These are phyloP conservation scores for Massarina eburnea DNA, from an alignment of 2,329 filamentous ascomycete species.

Conservation along the genomic window DNA sequence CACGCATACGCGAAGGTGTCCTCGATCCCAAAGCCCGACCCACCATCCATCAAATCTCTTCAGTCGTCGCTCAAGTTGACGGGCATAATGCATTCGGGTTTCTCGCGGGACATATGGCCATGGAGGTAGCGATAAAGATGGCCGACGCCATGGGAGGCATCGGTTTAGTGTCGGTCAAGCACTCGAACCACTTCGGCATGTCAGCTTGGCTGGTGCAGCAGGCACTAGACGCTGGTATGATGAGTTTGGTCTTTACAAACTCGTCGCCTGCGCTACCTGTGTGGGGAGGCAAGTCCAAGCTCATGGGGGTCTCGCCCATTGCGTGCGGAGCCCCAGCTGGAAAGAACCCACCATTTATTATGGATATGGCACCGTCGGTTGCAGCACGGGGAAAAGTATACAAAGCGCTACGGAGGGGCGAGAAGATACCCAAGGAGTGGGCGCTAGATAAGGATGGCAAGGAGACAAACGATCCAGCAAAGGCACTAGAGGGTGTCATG, in stretches of 20 bases:
- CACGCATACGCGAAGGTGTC: slow-evolving; percentile 69
- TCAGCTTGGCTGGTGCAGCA: slow-evolving; percentile 77
- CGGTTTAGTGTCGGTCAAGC: slow-evolving; percentile 73
- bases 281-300: slow-evolving; percentile 67
- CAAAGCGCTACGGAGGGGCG: slow-evolving; percentile 66
- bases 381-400: slow-evolving; percentile 73
- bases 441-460: slow-evolving; percentile 71
- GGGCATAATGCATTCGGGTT: slow-evolving; percentile 76
- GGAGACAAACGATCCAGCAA: slow-evolving; percentile 70
- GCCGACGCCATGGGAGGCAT: slow-evolving; percentile 64
- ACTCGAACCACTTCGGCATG: slow-evolving; percentile 85
- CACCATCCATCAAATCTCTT: slow-evolving; percentile 62
- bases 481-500: slow-evolving; percentile 72
- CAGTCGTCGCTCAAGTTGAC: slow-evolving; percentile 69
- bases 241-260: slow-evolving; percentile 64
- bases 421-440: slow-evolving; percentile 73
- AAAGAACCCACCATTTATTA: slow-evolving; percentile 63
- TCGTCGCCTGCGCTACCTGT: slow-evolving; percentile 69
- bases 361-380: slow-evolving; percentile 74
- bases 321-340: slow-evolving; percentile 74
- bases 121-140: slow-evolving; percentile 67
- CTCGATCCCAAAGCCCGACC: slow-evolving; percentile 65
- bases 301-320: slow-evolving; percentile 74
- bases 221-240: slow-evolving; percentile 68
- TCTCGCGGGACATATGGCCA: slow-evolving; percentile 66